Evolutionary conservation across 306 rosid genomes (phyloP).

Genomic region (Gastrolobium bilobum): DNA sequence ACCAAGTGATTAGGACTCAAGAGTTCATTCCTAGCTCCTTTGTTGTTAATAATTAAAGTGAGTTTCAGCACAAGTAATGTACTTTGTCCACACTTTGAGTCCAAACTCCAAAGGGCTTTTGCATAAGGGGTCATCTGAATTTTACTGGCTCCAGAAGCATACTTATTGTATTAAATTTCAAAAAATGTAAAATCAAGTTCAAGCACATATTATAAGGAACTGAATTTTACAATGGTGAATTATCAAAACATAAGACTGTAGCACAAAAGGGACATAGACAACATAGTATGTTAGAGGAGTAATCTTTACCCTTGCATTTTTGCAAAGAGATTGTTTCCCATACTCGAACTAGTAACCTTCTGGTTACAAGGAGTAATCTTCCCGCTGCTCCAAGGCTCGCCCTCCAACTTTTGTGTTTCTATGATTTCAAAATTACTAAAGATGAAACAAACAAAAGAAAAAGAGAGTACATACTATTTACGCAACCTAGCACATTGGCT

Average conservation of each 20-base stretch:
- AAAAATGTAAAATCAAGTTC: neutral
- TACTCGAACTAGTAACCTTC: too few species aligned
- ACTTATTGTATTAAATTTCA: constrained; percentile 10
- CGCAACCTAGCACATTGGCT: constrained; percentile 4
- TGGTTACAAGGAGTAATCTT: too few species aligned
- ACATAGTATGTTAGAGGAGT: too few species aligned
- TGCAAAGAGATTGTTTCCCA: too few species aligned
- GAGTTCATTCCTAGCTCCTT: constrained; percentile 9
- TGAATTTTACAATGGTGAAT: constrained; percentile 23
- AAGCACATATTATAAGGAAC: neutral
- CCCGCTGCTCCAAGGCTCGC: too few species aligned
- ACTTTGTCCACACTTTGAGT: neutral
- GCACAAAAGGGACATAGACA: constrained; percentile 35
- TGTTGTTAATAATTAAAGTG: constrained; percentile 14
- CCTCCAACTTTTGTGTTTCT: neutral
- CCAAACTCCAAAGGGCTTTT: neutral
- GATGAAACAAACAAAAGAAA: neutral
- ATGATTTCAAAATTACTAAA: neutral
- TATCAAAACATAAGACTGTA: constrained; percentile 16
- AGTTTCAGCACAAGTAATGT: neutral
- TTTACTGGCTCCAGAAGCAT: neutral
- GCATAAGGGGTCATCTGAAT: neutral
- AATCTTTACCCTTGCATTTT: too few species aligned
- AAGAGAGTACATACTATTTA: neutral
- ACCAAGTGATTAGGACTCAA: neutral